Evolutionary conservation across 2,329 filamentous ascomycete species (phyloP).

Genomic region (Rhynchosporium graminicola): DNA sequence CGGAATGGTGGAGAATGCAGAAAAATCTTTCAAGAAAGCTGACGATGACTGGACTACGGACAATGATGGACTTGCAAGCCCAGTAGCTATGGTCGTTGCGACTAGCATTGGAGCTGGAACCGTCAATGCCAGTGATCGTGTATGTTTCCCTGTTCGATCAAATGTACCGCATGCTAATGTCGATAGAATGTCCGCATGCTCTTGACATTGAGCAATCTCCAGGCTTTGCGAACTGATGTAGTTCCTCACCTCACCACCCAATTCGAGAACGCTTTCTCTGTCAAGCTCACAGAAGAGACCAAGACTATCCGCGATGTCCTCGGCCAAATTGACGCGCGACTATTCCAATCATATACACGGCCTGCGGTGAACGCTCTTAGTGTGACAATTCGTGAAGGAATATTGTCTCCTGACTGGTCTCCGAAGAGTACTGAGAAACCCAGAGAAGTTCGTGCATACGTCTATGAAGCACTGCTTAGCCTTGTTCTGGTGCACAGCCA

Average conservation of each 20-base stretch:
- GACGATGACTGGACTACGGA: slow-evolving; percentile 42
- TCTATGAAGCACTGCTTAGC: slow-evolving; percentile 81
- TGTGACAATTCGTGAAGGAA: slow-evolving; percentile 70
- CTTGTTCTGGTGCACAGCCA: slow-evolving; percentile 92
- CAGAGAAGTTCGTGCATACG: slow-evolving; percentile 78
- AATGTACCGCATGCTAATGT: slow-evolving; percentile 34
- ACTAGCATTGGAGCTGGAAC: slow-evolving; percentile 49
- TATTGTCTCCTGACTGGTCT: slow-evolving; percentile 71
- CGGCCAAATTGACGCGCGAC: slow-evolving; percentile 81
- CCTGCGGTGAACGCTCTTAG: slow-evolving; percentile 70
- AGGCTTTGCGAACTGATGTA: slow-evolving; percentile 76
- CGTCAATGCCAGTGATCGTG: slow-evolving; percentile 54
- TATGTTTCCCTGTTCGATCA: slow-evolving; percentile 40
- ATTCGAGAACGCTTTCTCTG: slow-evolving; percentile 91
- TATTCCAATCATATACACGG: slow-evolving; percentile 90
- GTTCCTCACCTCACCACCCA: slow-evolving; percentile 87
- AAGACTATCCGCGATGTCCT: slow-evolving; percentile 91
- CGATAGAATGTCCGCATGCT: slow-evolving; percentile 88
- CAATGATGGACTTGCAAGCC: slow-evolving; percentile 39
- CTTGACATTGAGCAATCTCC: slow-evolving; percentile 88
- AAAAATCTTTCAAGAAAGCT: slow-evolving; percentile 66
- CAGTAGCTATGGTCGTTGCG: slow-evolving; percentile 38
- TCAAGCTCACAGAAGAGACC: slow-evolving; percentile 90
- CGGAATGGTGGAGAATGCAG: slow-evolving; percentile 96
- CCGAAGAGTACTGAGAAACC: slow-evolving; percentile 60